phyloP scores from a whole-genome alignment of 495 filamentous ascomycete species.

The Lasiosphaeris hirsuta region DNA sequence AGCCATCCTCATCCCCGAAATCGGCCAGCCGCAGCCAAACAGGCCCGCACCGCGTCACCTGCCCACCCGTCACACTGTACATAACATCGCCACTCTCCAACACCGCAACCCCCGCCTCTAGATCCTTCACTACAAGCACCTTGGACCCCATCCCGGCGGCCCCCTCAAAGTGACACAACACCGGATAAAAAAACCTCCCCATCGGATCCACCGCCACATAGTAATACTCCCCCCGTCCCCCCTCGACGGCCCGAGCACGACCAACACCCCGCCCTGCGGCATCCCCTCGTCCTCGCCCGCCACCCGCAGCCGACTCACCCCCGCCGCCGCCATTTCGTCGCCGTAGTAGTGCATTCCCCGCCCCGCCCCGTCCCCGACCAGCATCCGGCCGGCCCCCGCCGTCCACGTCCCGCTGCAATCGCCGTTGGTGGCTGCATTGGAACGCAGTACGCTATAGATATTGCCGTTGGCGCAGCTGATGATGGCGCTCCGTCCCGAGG shows the following conservation, averaged over 20 bases:
- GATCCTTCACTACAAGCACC: conserved; percentile 2
- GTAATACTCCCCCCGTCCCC: background rate
- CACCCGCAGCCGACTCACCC: conserved; percentile 14
- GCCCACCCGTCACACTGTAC: conserved; percentile 2
- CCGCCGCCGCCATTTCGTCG: conserved; percentile 14
- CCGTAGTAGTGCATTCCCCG: conserved; percentile 16
- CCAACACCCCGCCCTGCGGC: background rate
- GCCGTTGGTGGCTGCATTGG: too few relatives aligned
- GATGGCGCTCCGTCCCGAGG: background rate
- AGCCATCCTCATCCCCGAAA: background rate
- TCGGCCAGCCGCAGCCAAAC: background rate
- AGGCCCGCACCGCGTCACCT: background rate
- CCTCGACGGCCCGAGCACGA: background rate
- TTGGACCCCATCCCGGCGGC: background rate
- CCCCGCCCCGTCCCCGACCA: conserved; percentile 1
- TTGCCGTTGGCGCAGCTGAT: conserved; percentile 19
- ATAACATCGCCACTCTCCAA: background rate
- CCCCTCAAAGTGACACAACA: conserved; percentile 6
- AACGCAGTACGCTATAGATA: conserved; percentile 9
- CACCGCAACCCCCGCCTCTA: background rate
- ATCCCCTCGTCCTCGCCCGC: conserved; percentile 10
- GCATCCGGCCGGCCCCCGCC: background rate
- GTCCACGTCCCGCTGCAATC: conserved; percentile 15
- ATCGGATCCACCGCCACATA: background rate
- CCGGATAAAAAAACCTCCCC: background rate